Evolutionary conservation across 2,329 filamentous ascomycete species (phyloP).

Genomic region (Didymosphaeria variabile): DNA sequence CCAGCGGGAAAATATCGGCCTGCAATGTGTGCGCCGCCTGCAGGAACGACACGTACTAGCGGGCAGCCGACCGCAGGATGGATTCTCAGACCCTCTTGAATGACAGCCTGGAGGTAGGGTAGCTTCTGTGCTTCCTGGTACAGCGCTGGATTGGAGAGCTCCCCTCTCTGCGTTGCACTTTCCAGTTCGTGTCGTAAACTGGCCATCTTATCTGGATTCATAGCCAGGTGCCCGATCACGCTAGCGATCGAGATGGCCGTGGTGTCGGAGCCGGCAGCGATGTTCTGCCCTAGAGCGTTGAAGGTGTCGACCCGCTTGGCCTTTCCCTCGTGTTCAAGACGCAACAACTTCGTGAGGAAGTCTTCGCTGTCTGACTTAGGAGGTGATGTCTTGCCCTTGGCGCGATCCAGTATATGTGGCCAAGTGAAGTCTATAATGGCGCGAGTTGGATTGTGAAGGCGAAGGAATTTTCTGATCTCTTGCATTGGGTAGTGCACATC

Average conservation of each 20-base stretch:
- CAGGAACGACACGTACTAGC: constrained; percentile 51
- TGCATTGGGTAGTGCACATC: background rate
- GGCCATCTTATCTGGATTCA: constrained; percentile 36
- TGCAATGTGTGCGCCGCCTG: constrained; percentile 33
- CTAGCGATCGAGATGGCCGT: constrained; percentile 59
- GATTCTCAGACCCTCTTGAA: constrained; percentile 54
- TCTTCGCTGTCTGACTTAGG: background rate
- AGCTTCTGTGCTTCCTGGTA: constrained; percentile 47
- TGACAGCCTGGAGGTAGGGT: constrained; percentile 55
- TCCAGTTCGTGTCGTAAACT: constrained; percentile 33
- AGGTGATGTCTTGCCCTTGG: too few species aligned
- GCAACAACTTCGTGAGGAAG: background rate
- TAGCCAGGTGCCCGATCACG: constrained; percentile 57
- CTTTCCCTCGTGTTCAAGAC: background rate
- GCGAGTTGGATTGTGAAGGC: background rate
- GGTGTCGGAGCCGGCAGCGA: constrained; percentile 55
- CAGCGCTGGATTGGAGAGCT: constrained; percentile 23
- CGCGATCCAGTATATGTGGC: too few species aligned
- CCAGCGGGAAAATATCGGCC: constrained; percentile 54
- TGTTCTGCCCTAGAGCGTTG: constrained; percentile 32
- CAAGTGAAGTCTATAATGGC: too few species aligned
- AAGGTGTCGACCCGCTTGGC: background rate
- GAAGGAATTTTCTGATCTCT: background rate
- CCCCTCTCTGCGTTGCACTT: constrained; percentile 15
- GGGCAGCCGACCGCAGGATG: constrained; percentile 54